Percentiles rank a stretch among this genome's conserved stretches.
Evolutionary conservation across 768 basidiomycete genomes (phyloP).

Genomic region (Exsudoporus frostii): DNA sequence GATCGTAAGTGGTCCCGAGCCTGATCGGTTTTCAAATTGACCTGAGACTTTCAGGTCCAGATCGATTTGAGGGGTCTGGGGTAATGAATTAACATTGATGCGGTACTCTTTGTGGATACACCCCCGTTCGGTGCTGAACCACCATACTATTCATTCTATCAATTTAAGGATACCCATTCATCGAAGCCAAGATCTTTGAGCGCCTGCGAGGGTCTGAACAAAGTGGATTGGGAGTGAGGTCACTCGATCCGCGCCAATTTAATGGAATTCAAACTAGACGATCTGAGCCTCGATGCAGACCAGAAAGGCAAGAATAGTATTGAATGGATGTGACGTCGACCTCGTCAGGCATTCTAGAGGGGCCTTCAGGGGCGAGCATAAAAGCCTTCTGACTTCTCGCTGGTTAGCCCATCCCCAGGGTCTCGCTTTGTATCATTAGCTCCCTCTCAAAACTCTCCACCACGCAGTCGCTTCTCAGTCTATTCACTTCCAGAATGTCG

Average conservation of each 20-base stretch:
- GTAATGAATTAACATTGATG: conserved; percentile 9
- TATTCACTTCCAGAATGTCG: conserved; percentile 12
- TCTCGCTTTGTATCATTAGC: neutral
- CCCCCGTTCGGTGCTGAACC: conserved; percentile 2
- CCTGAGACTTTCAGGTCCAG: neutral
- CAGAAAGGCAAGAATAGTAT: conserved; percentile 5
- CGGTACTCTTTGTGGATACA: conserved; percentile 12
- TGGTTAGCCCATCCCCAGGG: neutral
- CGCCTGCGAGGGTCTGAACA: neutral
- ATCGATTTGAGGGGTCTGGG: neutral
- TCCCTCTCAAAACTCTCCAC: neutral
- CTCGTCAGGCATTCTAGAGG: conserved; percentile 10
- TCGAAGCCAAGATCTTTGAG: neutral
- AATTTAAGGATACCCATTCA: conserved; percentile 7
- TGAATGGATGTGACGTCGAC: conserved; percentile 4
- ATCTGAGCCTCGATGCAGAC: neutral
- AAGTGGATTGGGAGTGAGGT: conserved; percentile 3
- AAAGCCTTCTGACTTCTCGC: neutral
- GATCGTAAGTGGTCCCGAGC: conserved; percentile 9
- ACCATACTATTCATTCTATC: neutral
- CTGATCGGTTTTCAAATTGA: neutral
- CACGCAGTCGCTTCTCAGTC: conserved; percentile 1
- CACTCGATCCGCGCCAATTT: conserved; percentile 15
- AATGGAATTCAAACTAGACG: neutral
- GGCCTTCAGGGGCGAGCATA: conserved; percentile 10